These are phyloP conservation scores for Daldinia concentrica DNA, from an alignment of 495 filamentous ascomycete genomes.

Conservation along the genomic window DNA sequence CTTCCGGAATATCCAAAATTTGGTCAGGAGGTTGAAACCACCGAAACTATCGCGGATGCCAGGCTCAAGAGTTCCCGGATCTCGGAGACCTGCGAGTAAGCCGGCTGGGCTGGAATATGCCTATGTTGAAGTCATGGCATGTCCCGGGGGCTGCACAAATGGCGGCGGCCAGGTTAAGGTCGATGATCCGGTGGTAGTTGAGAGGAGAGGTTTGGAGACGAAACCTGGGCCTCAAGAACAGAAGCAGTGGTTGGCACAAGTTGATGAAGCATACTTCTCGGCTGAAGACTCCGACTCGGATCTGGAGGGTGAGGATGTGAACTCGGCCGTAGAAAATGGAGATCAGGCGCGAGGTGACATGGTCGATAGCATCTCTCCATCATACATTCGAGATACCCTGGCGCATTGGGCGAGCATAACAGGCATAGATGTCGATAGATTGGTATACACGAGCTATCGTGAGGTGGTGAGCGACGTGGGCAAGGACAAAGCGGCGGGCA, in stretches of 20 bases:
- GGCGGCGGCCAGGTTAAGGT: conserved; percentile 94
- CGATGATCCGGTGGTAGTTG: conserved; percentile 70
- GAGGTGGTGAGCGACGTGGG: conserved; percentile 95
- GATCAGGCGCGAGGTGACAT: conserved; percentile 43
- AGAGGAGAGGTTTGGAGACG: conserved; percentile 53
- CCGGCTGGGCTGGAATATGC: conserved; percentile 68
- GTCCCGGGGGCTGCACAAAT: conserved; percentile 96
- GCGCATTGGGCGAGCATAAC: conserved; percentile 77
- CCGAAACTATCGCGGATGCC: conserved; percentile 77
- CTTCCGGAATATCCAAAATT: conserved; percentile 97
- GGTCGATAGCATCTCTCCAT: conserved; percentile 66
- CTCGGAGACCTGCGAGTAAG: conserved; percentile 57
- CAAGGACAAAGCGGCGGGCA: conserved; percentile 67
- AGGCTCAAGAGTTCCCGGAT: conserved; percentile 65
- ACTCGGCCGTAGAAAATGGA: conserved; percentile 27
- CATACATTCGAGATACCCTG: conserved; percentile 66
- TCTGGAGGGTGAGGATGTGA: conserved; percentile 31
- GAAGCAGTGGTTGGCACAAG: conserved; percentile 82
- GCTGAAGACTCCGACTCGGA: conserved; percentile 68
- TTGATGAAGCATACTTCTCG: conserved; percentile 96
- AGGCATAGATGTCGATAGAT: conserved; percentile 71
- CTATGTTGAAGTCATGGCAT: conserved; percentile 99
- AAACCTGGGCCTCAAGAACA: conserved; percentile 76
- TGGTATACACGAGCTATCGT: conserved; percentile 87
- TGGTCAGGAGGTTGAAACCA: conserved; percentile 89